Percentiles rank a stretch among this genome's conserved stretches.
phyloP scores from a whole-genome alignment of 2,329 filamentous ascomycete genomes.

The Arthrocladium fulminans region DNA sequence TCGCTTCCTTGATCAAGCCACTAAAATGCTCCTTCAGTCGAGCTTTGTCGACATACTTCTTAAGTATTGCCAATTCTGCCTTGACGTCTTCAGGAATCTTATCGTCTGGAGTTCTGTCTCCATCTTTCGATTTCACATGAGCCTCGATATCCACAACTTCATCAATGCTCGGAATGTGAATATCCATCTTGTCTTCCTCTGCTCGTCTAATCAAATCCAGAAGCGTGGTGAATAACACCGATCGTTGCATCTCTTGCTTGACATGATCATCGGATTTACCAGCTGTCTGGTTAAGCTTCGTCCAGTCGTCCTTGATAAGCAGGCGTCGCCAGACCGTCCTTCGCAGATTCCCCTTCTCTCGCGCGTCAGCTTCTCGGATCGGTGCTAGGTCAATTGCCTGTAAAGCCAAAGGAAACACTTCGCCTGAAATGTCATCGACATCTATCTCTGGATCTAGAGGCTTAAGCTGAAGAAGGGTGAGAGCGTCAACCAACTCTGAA shows the following conservation, averaged over 20 bases:
- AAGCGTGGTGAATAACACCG: slow-evolving; percentile 1
- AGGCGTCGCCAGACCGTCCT: slow-evolving; percentile 80
- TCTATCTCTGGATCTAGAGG: slow-evolving; percentile 36
- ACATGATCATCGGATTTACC: slow-evolving; percentile 63
- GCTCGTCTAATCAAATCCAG: slow-evolving; percentile 1
- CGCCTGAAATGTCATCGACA: slow-evolving; percentile 39
- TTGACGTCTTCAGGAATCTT: slow-evolving; percentile 21
- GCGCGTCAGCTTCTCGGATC: background rate
- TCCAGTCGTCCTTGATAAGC: slow-evolving; percentile 78
- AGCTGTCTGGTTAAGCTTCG: slow-evolving; percentile 65
- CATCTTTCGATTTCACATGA: too few species aligned
- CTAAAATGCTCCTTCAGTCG: slow-evolving; percentile 20
- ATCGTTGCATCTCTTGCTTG: slow-evolving; percentile 43
- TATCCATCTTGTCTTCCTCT: background rate
- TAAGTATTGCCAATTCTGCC: slow-evolving; percentile 30
- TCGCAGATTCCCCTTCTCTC: slow-evolving; percentile 39
- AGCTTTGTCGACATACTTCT: slow-evolving; percentile 27
- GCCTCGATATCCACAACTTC: background rate
- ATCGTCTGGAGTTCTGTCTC: slow-evolving; percentile 3
- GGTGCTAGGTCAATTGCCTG: slow-evolving; percentile 45
- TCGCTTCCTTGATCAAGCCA: slow-evolving; percentile 18
- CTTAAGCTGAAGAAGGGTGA: slow-evolving; percentile 63
- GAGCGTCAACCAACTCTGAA: slow-evolving; percentile 41
- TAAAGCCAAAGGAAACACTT: slow-evolving; percentile 69
- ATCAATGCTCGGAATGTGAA: slow-evolving; percentile 4